Base-by-base conservation (phyloP, 2,329 filamentous ascomycete species). In the Hypomyces perniciosus region DNA sequence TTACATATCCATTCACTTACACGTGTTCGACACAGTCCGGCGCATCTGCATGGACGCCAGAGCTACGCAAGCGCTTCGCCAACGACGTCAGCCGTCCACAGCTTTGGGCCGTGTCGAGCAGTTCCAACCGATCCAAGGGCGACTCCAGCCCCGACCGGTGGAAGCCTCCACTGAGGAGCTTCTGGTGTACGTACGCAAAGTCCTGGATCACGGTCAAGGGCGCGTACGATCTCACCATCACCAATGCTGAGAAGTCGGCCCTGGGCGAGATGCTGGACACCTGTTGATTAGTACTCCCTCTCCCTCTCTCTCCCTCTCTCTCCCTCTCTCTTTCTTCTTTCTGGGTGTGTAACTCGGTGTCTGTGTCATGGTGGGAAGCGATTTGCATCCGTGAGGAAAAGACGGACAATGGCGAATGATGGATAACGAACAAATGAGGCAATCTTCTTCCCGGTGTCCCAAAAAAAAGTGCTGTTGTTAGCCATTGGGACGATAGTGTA, bases 141-240 rank as follows among this genome's bases (percentile, higher is more conserved):
- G 87, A 90, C 66, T 71, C 75, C 57, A 82, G 83, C 48, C 87
- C 88, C 0, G 88, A 91, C 62, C 66, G 70, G 8, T 95, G 88
- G 88, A 85, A 89, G 72, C 89, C 87, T 9, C 77, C 84, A 0
- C 70, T 88, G 54, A 60, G 73, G 65, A 77, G 69, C 56, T 92
- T 88, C 70, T 80, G 88, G 67, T 93, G 89, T 78, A 85, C 80
- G 29, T 93, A 95, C 62, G 85, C 88, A 10, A 77, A 79, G 64
- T 81, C 84, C 63, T 95, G 85, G 84, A 77, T 92, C 38, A 78
- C 81, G 62, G 88, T 95, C 58, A 95, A 93, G 80, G 80, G 75
- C 60, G 79, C 82, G 60, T 93, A 86, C 65, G 66, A 65, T 1
- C 68, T 95, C 57, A 85, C 78, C 12, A 72, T 93, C 54, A 92